Base-by-base conservation (phyloP, 1,284 basidiomycete genomes). In the Cutaneotrichosporon arboriforme region DNA sequence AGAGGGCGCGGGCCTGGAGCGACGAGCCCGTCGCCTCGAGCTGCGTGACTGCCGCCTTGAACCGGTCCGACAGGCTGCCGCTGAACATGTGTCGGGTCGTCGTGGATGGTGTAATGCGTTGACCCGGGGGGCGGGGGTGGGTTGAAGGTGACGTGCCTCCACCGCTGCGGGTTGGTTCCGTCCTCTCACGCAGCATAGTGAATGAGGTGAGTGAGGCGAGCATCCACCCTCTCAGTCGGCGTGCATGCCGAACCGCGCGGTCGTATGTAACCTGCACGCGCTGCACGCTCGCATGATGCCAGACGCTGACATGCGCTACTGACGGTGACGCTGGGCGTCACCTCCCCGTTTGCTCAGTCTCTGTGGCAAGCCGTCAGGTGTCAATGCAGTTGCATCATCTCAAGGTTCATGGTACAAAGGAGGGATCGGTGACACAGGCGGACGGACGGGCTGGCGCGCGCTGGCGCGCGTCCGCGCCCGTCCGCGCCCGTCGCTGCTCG, bases 41-140 rank as follows among this genome's bases (percentile, higher is more conserved):
- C 44, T 61, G 55, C 26, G 67, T 72, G 37, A 70, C 71, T 10
- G 67, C 67, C 10, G 69, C 70, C 52, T 72, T 72, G 42, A 73
- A 64, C 31, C 70, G 59, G 55, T 73, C 72, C 22, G 64, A 61
- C 22, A 72, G 62, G 47, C 57, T 49, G 60, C 45, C 60, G 55
- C 52, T 61, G 60, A 70, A 68, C 67, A 68, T 70, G 42, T 37
- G 36, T 8, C 36, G 36, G 9, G 36, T n/a, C 12, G 18, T 15
- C 21, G 47, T n/a, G 34, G 23, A 37, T 40, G 23, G 54, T n/a
- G n/a, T n/a, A n/a, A 31, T 36, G 38, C 10, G 22, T 15, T 21
- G 35, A 35, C 9, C 15, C 4, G 36, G 3, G 14, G 4, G 36
- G 22, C 15, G 21, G 9, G 14, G 35, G 34, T 14, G n/a, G 44